Conservation (phyloP, 495 filamentous ascomycete species). For the Annulohypoxylon maeteangense region DNA sequence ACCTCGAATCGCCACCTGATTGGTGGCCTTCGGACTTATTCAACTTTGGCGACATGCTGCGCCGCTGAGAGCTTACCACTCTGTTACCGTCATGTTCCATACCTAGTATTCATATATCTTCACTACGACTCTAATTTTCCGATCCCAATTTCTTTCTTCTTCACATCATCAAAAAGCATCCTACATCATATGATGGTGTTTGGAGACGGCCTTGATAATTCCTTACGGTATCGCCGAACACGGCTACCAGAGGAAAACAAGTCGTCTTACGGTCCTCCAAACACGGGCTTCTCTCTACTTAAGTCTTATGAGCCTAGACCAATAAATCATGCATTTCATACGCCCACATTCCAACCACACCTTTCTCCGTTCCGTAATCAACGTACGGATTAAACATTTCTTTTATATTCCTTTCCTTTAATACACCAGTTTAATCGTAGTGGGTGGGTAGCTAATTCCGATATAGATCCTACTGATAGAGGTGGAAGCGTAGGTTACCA, state of each 20-base stretch:
- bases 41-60: constrained; percentile 31
- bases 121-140: not conserved
- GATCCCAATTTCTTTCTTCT: not conserved
- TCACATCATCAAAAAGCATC: not conserved
- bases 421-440: constrained; percentile 44
- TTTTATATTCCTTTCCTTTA: constrained; percentile 36
- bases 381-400: constrained; percentile 28
- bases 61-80: constrained; percentile 27
- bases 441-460: constrained; percentile 47
- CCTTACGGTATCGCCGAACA: constrained; percentile 12
- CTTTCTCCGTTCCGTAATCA: constrained; percentile 37
- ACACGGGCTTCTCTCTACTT: constrained; percentile 10
- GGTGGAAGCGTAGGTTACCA: constrained; percentile 69
- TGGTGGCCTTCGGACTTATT: constrained; percentile 41
- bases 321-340: constrained; percentile 17
- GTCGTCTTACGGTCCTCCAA: constrained; percentile 8
- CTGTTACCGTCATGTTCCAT: constrained; percentile 8
- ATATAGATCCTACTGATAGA: constrained; percentile 59
- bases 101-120: not conserved
- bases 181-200: constrained; percentile 30
- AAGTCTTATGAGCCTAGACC: constrained; percentile 17
- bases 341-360: constrained; percentile 17
- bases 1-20: constrained; percentile 25
- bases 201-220: constrained; percentile 17
- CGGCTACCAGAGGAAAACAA: constrained; percentile 9